Base-by-base conservation (phyloP, 441 rosid genomes). In the Aquilaria agallochum region DNA sequence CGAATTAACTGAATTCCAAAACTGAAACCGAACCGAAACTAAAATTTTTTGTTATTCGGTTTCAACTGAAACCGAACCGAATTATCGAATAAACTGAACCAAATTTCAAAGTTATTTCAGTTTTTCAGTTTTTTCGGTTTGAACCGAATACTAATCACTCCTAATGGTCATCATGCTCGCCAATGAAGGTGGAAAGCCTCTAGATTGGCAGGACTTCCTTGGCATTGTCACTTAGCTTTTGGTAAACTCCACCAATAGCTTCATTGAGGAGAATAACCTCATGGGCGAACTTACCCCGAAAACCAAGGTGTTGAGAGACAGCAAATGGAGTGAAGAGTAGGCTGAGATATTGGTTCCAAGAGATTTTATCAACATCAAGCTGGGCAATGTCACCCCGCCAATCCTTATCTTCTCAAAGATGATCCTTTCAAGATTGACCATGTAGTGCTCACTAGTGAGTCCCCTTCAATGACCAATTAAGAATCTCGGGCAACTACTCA, bases 231-330 rank as follows among this genome's bases (percentile, higher is more conserved):
- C 75, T 5, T 68, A 88, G 76, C 93, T 94, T 51, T 6, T 94
- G 13, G 85, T 94, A 63, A 94, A 94, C 80, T 87, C 98, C 7
- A 90, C 97, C 63, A 91, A 89, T 65, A 89, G 97, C 50, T 90
- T 94, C 77, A 85, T 90, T 8, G 96, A 91, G 60, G 97, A 89
- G 65, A 94, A 94, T 56, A 87, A 84, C 50, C 72, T 94, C 58
- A 94, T 94, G 97, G 99, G 95, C 0, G 84, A 91, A 74, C 99
- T 94, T 63, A 97, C 97, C 33, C 97, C 95, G 2, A 83, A 94
- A 67, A 74, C 96, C 50, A 91, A 89, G 89, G 97, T 20, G 49
- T 72, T 91, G 79, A 83, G 97, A 67, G 94, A 89, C 69, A 89
- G 87, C 1, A 89, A 87, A 76, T 94, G 94, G 95, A 76, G 75